Conservation (phyloP, 179 eudicot species). For the Camellia oleifera region DNA sequence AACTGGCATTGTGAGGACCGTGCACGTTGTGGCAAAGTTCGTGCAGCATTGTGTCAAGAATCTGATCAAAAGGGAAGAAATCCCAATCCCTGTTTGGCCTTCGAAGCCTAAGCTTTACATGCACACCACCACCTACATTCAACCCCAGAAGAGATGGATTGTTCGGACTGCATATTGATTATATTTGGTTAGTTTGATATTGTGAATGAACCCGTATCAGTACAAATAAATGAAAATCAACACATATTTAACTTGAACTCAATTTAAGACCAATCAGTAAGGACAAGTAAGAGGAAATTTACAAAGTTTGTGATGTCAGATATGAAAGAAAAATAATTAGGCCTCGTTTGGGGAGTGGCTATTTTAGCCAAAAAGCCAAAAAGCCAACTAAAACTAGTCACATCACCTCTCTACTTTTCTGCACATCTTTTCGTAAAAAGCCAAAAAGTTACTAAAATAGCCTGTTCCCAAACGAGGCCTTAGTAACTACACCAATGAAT, state of each 20-base stretch:
- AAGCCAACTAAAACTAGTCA: too few relatives aligned
- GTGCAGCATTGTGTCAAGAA: conserved; percentile 95
- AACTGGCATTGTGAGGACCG: conserved; percentile 88
- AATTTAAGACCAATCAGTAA: too few relatives aligned
- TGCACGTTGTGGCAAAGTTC: conserved; percentile 90
- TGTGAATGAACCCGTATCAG: background rate
- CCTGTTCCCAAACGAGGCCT: too few relatives aligned
- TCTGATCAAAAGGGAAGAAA: conserved; percentile 62
- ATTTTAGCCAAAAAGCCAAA: too few relatives aligned
- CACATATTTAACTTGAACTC: background rate
- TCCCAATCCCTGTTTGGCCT: conserved; percentile 68
- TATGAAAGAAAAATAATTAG: too few relatives aligned
- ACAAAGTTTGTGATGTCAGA: too few relatives aligned
- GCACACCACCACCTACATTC: conserved; percentile 74
- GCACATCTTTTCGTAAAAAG: too few relatives aligned
- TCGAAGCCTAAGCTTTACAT: conserved; percentile 84
- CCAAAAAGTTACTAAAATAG: too few relatives aligned
- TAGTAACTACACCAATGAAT: too few relatives aligned
- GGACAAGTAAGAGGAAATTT: too few relatives aligned
- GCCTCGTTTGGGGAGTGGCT: too few relatives aligned
- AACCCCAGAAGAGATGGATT: conserved; percentile 68
- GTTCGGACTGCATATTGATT: conserved; percentile 59
- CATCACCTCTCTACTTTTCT: too few relatives aligned
- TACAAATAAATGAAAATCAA: background rate
- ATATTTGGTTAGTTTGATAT: conserved; percentile 6